Evolutionary conservation across 2,329 filamentous ascomycete genomes (phyloP), one percentile per base, ranked within the genome.

Genomic region (Metarhizium humberi): DNA sequence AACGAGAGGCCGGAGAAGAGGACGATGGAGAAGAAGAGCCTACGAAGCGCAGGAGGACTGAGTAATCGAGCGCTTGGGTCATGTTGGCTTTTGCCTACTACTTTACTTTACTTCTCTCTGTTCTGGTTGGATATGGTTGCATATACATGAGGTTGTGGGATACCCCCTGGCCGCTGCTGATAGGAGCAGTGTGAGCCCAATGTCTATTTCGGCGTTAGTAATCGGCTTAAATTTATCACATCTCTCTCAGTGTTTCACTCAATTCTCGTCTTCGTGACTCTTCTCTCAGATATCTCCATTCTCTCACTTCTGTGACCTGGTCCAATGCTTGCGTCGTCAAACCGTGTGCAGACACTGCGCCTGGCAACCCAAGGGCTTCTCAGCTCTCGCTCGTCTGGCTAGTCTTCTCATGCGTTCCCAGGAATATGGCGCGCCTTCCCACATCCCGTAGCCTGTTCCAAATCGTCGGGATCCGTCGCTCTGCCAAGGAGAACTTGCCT

Each of bases 1-100:
- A 59, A 32, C 61, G 62, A 30, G 60, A 63, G 2, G 55, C 55
- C 5, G 55, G 54, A 6, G 59, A 54, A 6, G 59, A 63, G 4
- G 63, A 60, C 8, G 57, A 55, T 3, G 55, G 56, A 2, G 32
- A 56, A 4, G 61, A 63, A 5, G 53, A 58, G 10, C 29, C 49
- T 32, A 18, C 46, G 10, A 56, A 56, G 43, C 51, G 55, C 45
- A 29, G 43, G n/a, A 53, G 52, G 42, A 51, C 55, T 18, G 16
- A 56, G 51, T 56, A 30, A 30, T 30, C 1, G 10, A 13, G 16
- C 16, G 8, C 14, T 48, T 14, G 45, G 25, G 20, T 8, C 45
- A 6, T 30, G n/a, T 48, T 30, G n/a, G 11, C 11, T 45, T 18
- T 8, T 18, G 42, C 25, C 14, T 25, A 20, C 6, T 25, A 11